Base-by-base conservation (phyloP, 1,284 basidiomycete species). In the Ganoderma resinaceum region DNA sequence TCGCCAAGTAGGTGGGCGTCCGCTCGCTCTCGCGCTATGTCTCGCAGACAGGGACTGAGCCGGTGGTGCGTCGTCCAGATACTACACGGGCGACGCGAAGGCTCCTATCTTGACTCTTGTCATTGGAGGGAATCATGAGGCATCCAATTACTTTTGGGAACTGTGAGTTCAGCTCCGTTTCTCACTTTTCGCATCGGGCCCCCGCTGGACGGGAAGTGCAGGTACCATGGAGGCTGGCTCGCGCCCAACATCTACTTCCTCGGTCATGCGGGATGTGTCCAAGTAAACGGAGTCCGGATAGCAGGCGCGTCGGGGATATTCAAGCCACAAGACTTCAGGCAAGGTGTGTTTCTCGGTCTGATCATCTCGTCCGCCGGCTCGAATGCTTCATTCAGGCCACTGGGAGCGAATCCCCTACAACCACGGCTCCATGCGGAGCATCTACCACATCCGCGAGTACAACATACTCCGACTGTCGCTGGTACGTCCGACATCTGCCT, bases 121-220 rank as follows among this genome's bases (percentile, higher is more conserved):
- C 63, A 98, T 99, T 75, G 98, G 98, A 26, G 98, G 98, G 6
- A 99, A 99, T 78, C 97, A 99, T 78, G 97, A 99, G 81, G 96
- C 96, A 4, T 97, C 95, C 65, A 98, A 96, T 77, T 98, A 99
- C 79, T 87, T 99, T 83, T 97, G 95, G 93, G 98, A 99, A 79
- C 82, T 98, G 92, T 96, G 76, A 81, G 94, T 82, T 49, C 23
- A 81, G 94, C 82, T 49, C 23, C 31, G 58, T 23, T 14, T 35
- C 49, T 33, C 20, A 43, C 23, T 43, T 62, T 69, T 61, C 61
- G 5, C 35, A 23, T 11, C 35, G 59, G 38, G 38, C 23, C 66
- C 20, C 66, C 26, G 62, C 43, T 33, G 8, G 65, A 7, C 55
- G 2, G 23, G n/a, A 31, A 16, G 18, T 11, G 49, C 66, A 95